A percentile compares a stretch with the other conserved stretches of the same genome.
phyloP scores from a whole-genome alignment of 208 protist genomes.

The Acanthamoeba rhysodes region DNA sequence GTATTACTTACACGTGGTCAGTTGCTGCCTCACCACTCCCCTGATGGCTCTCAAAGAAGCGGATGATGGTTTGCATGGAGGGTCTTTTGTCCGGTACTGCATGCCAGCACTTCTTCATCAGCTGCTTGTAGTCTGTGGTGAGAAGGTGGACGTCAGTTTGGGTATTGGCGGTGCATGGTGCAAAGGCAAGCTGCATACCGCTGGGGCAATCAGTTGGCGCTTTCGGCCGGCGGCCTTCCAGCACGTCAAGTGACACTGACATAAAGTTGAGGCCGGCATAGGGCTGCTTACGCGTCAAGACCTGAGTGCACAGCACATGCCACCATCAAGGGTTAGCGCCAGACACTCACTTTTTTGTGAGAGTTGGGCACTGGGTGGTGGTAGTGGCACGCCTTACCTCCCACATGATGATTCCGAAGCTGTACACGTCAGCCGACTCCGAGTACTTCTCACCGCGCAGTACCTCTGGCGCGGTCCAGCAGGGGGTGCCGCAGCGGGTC shows the following conservation, averaged over 20 bases:
- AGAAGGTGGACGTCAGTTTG: background rate
- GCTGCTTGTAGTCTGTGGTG: background rate
- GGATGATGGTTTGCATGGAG: background rate
- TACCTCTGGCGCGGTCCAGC: no score
- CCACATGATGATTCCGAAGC: slow-evolving; percentile 44
- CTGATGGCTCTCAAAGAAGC: background rate
- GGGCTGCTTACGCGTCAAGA: slow-evolving; percentile 5
- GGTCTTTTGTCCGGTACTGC: slow-evolving; percentile 3
- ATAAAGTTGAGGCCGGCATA: slow-evolving; percentile 19
- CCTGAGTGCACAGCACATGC: background rate
- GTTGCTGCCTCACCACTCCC: no score
- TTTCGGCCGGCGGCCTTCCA: background rate
- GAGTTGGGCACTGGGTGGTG: background rate
- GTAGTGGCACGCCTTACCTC: background rate
- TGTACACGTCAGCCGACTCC: slow-evolving; percentile 16
- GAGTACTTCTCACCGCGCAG: no score
- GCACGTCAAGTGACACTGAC: background rate
- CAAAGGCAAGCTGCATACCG: no score
- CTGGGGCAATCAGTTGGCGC: background rate
- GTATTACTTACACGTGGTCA: no score
- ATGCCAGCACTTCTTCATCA: slow-evolving; percentile 59
- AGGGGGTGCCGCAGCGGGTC: no score
- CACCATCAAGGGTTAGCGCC: background rate
- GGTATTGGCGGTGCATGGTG: no score
- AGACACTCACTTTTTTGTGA: background rate